These are phyloP conservation scores for Quercus lobata DNA, from an alignment of 331 rosid genomes.

Conservation along the genomic window DNA sequence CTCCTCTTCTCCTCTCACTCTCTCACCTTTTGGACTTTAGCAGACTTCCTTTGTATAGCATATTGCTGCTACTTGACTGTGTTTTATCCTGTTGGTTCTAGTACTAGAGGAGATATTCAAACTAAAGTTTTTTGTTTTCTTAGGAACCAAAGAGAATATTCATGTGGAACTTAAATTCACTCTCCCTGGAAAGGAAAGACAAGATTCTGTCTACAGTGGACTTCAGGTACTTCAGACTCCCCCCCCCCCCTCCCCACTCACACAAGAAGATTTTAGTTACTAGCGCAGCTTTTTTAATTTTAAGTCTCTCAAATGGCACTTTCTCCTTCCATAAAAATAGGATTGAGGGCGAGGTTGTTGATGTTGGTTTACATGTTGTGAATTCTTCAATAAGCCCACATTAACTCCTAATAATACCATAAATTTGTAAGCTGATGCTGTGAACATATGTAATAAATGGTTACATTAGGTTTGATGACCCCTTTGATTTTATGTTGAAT, in stretches of 20 bases:
- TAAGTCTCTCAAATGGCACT: too few species aligned
- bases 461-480: neutral
- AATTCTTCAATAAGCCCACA: neutral
- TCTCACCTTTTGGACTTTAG: neutral
- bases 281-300: neutral
- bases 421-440: too few species aligned
- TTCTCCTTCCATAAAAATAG: too few species aligned
- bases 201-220: constrained; percentile 91
- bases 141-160: constrained; percentile 50
- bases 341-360: too few species aligned
- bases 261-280: neutral
- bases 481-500: neutral
- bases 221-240: constrained; percentile 55
- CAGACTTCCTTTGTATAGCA: constrained; percentile 5
- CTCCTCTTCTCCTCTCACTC: neutral
- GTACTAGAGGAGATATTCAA: neutral
- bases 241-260: too few species aligned
- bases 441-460: neutral
- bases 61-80: constrained; percentile 13
- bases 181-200: constrained; percentile 95
- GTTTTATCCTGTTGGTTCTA: neutral
- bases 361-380: neutral
- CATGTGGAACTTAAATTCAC: constrained; percentile 61
- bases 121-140: constrained; percentile 3
- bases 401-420: too few species aligned